Evolutionary conservation across 805 yeast genomes (phyloP).

Genomic region (Saccharomyces eubayanus): DNA sequence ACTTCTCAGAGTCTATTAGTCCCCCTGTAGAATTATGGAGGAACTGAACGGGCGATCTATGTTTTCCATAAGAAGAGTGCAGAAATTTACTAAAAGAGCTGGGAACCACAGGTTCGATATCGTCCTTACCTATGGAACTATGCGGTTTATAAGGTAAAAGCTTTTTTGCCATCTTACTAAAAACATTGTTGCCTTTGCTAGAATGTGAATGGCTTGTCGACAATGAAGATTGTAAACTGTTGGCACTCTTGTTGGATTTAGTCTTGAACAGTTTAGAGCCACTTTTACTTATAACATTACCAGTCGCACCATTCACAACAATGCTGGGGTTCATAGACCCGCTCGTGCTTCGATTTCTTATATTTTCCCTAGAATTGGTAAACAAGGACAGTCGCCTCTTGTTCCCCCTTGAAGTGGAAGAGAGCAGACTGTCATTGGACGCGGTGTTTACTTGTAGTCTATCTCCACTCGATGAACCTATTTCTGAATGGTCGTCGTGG

Average conservation of each 20-base stretch:
- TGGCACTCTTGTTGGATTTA: not conserved
- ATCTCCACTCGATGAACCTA: not conserved
- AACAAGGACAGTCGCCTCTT: not conserved
- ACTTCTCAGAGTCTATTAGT: constrained; percentile 21
- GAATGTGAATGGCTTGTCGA: not conserved
- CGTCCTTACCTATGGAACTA: constrained; percentile 15
- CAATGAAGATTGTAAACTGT: not conserved
- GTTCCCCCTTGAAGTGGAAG: not conserved
- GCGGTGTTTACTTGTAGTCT: not conserved
- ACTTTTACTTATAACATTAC: not conserved
- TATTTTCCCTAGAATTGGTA: not conserved
- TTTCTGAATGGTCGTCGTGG: not conserved
- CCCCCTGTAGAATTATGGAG: constrained; percentile 17
- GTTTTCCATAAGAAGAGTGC: constrained; percentile 27
- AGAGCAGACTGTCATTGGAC: not conserved
- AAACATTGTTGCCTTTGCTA: not conserved
- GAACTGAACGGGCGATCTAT: constrained; percentile 27
- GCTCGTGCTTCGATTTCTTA: not conserved
- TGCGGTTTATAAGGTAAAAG: constrained; percentile 20
- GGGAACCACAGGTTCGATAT: constrained; percentile 19
- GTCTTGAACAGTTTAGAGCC: not conserved
- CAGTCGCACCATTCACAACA: not conserved
- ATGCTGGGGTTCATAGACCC: not conserved
- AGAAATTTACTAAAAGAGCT: constrained; percentile 26
- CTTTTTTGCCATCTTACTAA: constrained; percentile 13